These are phyloP conservation scores for Colletotrichum sp. DNA, from an alignment of 2,329 filamentous ascomycete genomes.

Conservation along the genomic window DNA sequence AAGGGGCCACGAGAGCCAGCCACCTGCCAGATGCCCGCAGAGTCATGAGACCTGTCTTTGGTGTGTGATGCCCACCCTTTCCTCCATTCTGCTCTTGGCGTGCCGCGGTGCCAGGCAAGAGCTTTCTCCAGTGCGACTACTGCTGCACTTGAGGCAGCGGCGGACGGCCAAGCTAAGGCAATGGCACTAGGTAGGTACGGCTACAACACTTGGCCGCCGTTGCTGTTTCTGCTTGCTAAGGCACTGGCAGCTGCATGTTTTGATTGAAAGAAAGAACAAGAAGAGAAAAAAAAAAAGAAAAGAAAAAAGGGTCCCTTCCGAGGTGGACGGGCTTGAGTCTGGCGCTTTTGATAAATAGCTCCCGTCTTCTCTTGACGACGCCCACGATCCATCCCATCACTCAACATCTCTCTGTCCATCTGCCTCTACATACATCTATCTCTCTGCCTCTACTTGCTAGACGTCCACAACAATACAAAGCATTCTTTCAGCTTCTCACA, in stretches of 20 bases:
- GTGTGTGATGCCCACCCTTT: slow-evolving; percentile 4
- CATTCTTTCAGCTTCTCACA: background rate
- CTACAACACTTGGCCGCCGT: background rate
- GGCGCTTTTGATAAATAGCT: slow-evolving; percentile 5
- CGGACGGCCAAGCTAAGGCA: background rate
- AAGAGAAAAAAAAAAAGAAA: background rate
- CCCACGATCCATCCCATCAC: background rate
- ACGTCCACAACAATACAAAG: background rate
- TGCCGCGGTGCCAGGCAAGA: background rate
- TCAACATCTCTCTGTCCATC: background rate
- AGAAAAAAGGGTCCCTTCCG: background rate
- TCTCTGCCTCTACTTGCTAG: background rate
- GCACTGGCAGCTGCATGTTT: slow-evolving; percentile 1
- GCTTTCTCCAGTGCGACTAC: background rate
- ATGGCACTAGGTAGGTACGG: background rate
- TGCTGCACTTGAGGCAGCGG: background rate
- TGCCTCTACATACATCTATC: background rate
- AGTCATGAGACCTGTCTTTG: slow-evolving; percentile 19
- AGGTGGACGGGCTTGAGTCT: background rate
- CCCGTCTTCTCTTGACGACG: background rate
- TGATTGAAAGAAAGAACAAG: background rate
- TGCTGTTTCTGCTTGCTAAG: background rate
- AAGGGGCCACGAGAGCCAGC: slow-evolving; percentile 15
- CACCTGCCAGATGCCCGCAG: slow-evolving; percentile 10
- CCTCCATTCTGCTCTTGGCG: background rate